Evolutionary conservation across 495 filamentous ascomycete species (phyloP).

Genomic region (Aspergillus sparsus): DNA sequence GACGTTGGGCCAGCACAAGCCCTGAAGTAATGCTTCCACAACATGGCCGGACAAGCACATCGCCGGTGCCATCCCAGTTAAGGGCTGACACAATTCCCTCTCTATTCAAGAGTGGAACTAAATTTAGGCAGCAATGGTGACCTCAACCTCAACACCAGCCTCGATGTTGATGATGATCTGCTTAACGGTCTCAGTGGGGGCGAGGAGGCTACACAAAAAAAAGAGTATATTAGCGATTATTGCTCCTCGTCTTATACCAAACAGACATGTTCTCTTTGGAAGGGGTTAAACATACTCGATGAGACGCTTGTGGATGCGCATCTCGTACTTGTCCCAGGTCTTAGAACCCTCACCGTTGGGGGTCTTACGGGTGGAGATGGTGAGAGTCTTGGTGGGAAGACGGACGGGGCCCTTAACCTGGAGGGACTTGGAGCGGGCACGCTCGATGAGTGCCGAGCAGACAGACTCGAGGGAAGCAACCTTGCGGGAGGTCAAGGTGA

Average conservation of each 20-base stretch:
- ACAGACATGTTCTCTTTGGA: background rate
- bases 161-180: constrained; percentile 99
- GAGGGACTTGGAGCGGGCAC: constrained; percentile 97
- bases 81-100: constrained; percentile 22
- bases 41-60: constrained; percentile 25
- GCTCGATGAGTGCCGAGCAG: constrained; percentile 96
- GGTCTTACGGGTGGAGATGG: constrained; percentile 94
- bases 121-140: constrained; percentile 95
- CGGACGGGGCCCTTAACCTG: constrained; percentile 98
- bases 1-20: constrained; percentile 22
- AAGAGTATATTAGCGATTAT: constrained; percentile 2
- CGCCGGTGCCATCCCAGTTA: constrained; percentile 22
- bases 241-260: background rate
- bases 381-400: constrained; percentile 95
- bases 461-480: constrained; percentile 97
- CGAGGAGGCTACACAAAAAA: constrained; percentile 67
- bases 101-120: constrained; percentile 21
- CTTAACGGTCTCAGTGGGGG: constrained; percentile 98
- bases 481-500: constrained; percentile 93
- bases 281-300: constrained; percentile 68
- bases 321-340: constrained; percentile 99
- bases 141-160: constrained; percentile 99
- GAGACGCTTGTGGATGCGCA: constrained; percentile 98
- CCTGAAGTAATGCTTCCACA: constrained; percentile 22
- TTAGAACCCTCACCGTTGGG: constrained; percentile 99